phyloP scores from a whole-genome alignment of 805 yeast genomes.

The Pichia exigua region DNA sequence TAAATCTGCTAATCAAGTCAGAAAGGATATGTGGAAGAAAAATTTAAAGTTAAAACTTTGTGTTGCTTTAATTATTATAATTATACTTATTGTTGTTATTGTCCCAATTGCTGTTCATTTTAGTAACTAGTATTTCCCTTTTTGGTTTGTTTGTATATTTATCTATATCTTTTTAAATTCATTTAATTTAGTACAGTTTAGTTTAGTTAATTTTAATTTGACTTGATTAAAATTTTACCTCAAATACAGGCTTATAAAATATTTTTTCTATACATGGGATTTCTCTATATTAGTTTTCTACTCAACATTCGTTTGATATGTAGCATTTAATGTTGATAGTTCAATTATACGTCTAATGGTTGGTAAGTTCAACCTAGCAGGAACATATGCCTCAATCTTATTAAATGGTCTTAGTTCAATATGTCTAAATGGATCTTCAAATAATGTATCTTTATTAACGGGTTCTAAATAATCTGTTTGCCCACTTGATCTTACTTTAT shows the following conservation, averaged over 20 bases:
- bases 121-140: conserved; percentile 21
- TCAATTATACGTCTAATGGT: conserved; percentile 83
- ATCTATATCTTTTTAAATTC: background rate
- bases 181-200: background rate
- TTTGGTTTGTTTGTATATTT: background rate
- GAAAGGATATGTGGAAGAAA: conserved; percentile 99
- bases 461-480: conserved; percentile 64
- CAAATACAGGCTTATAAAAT: background rate
- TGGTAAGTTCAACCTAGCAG: conserved; percentile 89
- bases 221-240: too few species aligned
- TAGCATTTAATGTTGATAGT: conserved; percentile 75
- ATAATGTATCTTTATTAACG: conserved; percentile 63
- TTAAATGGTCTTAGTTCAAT: conserved; percentile 71
- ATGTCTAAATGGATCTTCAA: conserved; percentile 75
- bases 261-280: background rate
- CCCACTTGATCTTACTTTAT: conserved; percentile 50
- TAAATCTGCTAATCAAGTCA: conserved; percentile 92
- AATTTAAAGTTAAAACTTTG: conserved; percentile 95
- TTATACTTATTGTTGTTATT: conserved; percentile 74
- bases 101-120: conserved; percentile 94
- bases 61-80: conserved; percentile 68
- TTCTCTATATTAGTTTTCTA: background rate
- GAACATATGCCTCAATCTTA: conserved; percentile 83
- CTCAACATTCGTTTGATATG: conserved; percentile 44
- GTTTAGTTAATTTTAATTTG: background rate